Conservation (phyloP, 2,329 filamentous ascomycete genomes). For the Magnaporthiopsis rhizophila region DNA sequence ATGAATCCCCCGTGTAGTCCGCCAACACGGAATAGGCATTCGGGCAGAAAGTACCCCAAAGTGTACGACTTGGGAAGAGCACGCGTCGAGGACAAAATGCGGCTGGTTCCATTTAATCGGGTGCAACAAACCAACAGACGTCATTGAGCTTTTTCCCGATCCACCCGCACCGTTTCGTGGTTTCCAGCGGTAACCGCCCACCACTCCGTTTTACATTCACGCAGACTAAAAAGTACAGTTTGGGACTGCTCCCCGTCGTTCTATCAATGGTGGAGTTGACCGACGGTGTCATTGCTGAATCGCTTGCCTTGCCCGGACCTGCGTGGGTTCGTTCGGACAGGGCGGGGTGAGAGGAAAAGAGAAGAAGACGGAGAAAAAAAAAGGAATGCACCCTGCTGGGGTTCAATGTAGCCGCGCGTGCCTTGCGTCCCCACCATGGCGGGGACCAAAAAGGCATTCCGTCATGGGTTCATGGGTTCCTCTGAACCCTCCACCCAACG, state of each 20-base stretch:
- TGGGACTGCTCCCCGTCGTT: too few relatives aligned
- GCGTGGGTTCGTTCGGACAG: too few relatives aligned
- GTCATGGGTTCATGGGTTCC: background rate
- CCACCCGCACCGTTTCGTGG: background rate
- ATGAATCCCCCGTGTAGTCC: background rate
- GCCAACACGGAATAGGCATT: background rate
- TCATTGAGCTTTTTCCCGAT: background rate
- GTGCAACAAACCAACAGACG: background rate
- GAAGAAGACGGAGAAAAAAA: background rate
- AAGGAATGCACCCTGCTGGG: background rate
- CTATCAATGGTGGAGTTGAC: background rate
- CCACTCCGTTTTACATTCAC: background rate
- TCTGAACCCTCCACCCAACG: background rate
- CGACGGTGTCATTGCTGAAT: background rate
- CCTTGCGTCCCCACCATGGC: background rate
- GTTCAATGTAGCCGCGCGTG: background rate
- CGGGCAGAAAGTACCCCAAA: background rate
- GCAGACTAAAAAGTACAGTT: background rate
- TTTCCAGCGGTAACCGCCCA: too few relatives aligned
- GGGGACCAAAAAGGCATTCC: background rate
- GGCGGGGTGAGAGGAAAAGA: too few relatives aligned
- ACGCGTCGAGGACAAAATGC: background rate
- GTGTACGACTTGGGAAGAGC: background rate
- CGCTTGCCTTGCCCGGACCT: background rate
- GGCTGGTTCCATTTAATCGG: background rate